These are phyloP conservation scores for Pseudotulostoma volvatum DNA, from an alignment of 495 filamentous ascomycete genomes.

Conservation along the genomic window DNA sequence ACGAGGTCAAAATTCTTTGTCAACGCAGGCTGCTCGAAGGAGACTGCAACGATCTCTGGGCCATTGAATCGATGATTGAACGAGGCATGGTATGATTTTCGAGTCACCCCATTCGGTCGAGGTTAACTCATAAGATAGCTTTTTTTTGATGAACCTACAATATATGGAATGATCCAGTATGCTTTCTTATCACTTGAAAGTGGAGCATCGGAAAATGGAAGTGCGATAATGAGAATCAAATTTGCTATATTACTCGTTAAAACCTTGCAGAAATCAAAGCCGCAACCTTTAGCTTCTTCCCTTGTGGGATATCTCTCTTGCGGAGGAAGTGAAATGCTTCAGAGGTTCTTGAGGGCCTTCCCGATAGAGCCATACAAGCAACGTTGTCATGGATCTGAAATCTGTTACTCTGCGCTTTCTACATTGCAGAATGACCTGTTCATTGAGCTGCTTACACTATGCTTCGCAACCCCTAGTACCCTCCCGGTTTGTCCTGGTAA, in stretches of 20 bases:
- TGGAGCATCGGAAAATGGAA: too few species aligned
- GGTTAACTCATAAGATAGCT: too few species aligned
- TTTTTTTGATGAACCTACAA: too few species aligned
- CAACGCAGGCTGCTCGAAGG: slow-evolving; percentile 13
- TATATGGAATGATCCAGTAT: too few species aligned
- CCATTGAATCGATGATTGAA: background rate
- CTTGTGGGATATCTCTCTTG: background rate
- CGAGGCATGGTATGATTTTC: background rate
- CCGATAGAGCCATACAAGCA: slow-evolving; percentile 7
- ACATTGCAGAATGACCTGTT: slow-evolving; percentile 18
- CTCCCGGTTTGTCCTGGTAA: too few species aligned
- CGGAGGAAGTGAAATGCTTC: background rate
- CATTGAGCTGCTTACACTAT: slow-evolving; percentile 14
- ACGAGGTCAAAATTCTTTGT: slow-evolving; percentile 12
- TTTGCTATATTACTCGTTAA: background rate
- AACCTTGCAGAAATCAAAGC: background rate
- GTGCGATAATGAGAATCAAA: background rate
- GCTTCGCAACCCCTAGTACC: too few species aligned
- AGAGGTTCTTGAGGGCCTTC: slow-evolving; percentile 2
- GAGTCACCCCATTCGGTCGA: too few species aligned
- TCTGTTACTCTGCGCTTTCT: slow-evolving; percentile 11
- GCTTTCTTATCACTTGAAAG: too few species aligned
- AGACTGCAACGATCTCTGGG: background rate
- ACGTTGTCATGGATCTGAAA: slow-evolving; percentile 9
- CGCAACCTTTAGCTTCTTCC: background rate